Conservation (phyloP, 768 basidiomycete species). For the Daedalea quercina region DNA sequence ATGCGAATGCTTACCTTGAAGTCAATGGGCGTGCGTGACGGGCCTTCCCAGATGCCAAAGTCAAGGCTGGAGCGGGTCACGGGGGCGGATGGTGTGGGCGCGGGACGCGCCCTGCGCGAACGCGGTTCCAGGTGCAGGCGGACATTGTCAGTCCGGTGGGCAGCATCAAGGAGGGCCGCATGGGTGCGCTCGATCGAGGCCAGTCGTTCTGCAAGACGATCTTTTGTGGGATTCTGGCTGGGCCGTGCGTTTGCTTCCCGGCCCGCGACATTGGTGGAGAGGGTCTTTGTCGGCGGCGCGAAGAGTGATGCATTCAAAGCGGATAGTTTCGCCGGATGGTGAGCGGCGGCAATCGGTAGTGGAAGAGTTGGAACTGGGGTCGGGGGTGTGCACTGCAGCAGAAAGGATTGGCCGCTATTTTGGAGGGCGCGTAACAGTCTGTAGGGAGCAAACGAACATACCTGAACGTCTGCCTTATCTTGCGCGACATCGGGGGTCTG, state of each 20-base stretch:
- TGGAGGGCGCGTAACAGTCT: not conserved
- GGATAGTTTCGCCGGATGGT: slow-evolving; percentile 28
- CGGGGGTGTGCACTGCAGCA: not conserved
- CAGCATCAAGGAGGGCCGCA: slow-evolving; percentile 5
- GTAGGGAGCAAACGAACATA: not conserved
- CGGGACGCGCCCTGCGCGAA: not conserved
- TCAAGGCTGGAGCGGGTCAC: not conserved
- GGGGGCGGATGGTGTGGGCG: not conserved
- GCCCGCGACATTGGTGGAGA: not conserved
- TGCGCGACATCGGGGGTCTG: not conserved
- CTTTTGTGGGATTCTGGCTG: not conserved
- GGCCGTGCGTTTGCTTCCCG: not conserved
- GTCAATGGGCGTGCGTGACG: not conserved
- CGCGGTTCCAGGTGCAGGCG: slow-evolving; percentile 2
- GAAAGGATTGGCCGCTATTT: not conserved
- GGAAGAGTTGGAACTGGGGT: slow-evolving; percentile 3
- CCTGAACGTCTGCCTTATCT: not conserved
- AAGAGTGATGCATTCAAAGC: slow-evolving; percentile 11
- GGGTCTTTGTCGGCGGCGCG: not conserved
- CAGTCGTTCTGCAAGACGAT: slow-evolving; percentile 7
- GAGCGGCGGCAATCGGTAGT: slow-evolving; percentile 39
- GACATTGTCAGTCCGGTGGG: slow-evolving; percentile 2
- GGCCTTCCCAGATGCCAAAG: slow-evolving; percentile 5
- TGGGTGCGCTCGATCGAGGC: slow-evolving; percentile 4
- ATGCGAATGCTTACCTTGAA: slow-evolving; percentile 4